A percentile compares a stretch with the other conserved stretches of the same genome.
phyloP scores from a whole-genome alignment of 768 basidiomycete species.

The Bullera alba region DNA sequence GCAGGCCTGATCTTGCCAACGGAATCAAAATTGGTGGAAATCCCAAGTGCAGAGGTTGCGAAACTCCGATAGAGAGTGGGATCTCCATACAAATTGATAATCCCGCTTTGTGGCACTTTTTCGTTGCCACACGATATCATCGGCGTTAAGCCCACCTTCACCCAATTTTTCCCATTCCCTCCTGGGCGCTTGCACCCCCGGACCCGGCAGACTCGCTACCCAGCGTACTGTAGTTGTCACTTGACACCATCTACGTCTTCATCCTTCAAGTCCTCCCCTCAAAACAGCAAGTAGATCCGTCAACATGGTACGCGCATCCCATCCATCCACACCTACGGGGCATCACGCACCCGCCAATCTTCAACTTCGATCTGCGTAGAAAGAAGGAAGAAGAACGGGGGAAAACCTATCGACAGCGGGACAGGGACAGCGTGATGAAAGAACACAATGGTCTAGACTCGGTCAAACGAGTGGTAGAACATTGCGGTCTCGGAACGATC shows the following conservation, averaged over 20 bases:
- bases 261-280: conserved; percentile 12
- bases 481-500: too few relatives aligned
- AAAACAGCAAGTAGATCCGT: conserved; percentile 5
- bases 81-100: background rate
- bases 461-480: too few relatives aligned
- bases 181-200: too few relatives aligned
- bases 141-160: conserved; percentile 3
- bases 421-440: too few relatives aligned
- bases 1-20: background rate
- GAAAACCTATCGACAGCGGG: too few relatives aligned
- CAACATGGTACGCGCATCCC: conserved; percentile 34
- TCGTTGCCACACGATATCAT: background rate
- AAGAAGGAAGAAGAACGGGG: too few relatives aligned
- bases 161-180: too few relatives aligned
- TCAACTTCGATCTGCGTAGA: too few relatives aligned
- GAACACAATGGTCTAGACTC: too few relatives aligned
- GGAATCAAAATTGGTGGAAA: background rate
- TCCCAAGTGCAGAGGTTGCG: background rate
- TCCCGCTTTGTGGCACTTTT: background rate
- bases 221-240: too few relatives aligned
- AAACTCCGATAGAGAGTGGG: background rate
- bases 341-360: conserved; percentile 4
- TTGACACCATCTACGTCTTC: conserved; percentile 4
- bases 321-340: background rate
- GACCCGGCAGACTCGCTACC: too few relatives aligned